Conservation (phyloP, 805 yeast species). For the Dipodascus albidus region DNA sequence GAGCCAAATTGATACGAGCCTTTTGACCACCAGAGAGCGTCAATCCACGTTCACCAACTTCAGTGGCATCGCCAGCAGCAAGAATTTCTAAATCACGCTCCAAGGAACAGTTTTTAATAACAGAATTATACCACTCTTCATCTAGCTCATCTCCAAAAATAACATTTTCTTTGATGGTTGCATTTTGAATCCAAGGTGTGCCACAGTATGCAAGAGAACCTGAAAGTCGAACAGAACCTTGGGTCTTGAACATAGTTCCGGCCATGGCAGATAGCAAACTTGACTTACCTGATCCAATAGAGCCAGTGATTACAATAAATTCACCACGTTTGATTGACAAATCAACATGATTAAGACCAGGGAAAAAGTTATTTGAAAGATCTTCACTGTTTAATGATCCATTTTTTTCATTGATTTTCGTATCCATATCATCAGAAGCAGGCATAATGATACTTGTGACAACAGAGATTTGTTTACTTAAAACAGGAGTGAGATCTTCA, state of each 20-base stretch:
- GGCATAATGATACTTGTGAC: not conserved
- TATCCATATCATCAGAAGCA: not conserved
- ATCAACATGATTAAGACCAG: conserved; percentile 40
- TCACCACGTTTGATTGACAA: conserved; percentile 51
- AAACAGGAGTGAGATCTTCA: not conserved
- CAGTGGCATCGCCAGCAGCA: conserved; percentile 68
- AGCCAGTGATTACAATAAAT: conserved; percentile 65
- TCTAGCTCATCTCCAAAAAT: conserved; percentile 51
- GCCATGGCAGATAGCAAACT: conserved; percentile 60
- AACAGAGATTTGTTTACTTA: not conserved
- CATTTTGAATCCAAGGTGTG: conserved; percentile 79
- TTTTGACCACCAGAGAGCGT: conserved; percentile 87
- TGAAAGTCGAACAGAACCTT: conserved; percentile 40
- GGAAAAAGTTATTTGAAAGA: conserved; percentile 17
- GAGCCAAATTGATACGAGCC: conserved; percentile 72
- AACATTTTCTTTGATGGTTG: conserved; percentile 65
- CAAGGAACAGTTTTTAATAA: conserved; percentile 55
- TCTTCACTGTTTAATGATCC: not conserved
- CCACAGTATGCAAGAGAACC: conserved; percentile 49
- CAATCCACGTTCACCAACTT: conserved; percentile 84
- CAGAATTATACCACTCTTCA: conserved; percentile 36
- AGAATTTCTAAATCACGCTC: conserved; percentile 52
- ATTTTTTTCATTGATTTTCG: conserved; percentile 4
- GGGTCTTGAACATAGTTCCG: conserved; percentile 51
- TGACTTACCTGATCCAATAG: conserved; percentile 75